Conservation (phyloP, 495 filamentous ascomycete species). For the Xylaria curta region DNA sequence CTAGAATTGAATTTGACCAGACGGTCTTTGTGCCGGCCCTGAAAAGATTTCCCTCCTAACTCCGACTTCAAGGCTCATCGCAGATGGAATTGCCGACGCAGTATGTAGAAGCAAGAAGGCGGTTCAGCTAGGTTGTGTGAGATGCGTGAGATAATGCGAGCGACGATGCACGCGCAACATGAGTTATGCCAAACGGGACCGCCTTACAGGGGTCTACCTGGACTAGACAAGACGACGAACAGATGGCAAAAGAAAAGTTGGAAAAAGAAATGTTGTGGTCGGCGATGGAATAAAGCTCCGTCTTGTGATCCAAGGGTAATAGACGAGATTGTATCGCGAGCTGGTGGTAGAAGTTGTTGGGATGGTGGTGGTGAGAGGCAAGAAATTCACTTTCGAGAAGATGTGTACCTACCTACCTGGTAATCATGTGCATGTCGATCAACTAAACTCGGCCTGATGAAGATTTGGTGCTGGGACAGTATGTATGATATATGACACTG, state of each 20-base stretch:
- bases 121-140: conserved; percentile 8
- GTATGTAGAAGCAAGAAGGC: background rate
- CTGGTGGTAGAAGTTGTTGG: background rate
- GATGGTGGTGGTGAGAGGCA: background rate
- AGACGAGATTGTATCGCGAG: background rate
- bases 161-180: conserved; percentile 4
- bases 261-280: background rate
- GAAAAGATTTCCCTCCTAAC: conserved; percentile 1
- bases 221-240: background rate
- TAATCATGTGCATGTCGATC: conserved; percentile 2
- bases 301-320: background rate
- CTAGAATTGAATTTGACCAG: conserved; percentile 7
- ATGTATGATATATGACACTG: background rate
- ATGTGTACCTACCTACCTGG: no score
- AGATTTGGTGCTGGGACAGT: background rate
- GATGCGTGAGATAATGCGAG: background rate
- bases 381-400: background rate
- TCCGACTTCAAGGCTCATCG: background rate
- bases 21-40: conserved; percentile 9
- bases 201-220: background rate
- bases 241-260: background rate
- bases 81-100: background rate
- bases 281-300: background rate
- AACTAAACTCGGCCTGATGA: background rate
- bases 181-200: background rate